Percentiles rank a stretch among this genome's conserved stretches.
These are phyloP conservation scores for Nemania diffusa DNA, from an alignment of 2,329 filamentous ascomycete species.

Conservation along the genomic window DNA sequence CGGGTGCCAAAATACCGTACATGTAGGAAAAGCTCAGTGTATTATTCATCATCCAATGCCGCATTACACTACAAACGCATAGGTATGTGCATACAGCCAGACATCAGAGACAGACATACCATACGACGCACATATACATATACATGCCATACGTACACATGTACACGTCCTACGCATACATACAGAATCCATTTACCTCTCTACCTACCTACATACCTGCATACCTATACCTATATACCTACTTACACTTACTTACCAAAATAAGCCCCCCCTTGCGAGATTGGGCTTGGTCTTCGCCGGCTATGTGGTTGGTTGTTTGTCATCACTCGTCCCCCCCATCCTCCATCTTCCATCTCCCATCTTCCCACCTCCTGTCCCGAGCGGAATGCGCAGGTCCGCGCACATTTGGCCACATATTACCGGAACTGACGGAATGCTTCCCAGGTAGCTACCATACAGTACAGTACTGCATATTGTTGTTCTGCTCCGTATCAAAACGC, in stretches of 20 bases:
- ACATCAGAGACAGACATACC: no score
- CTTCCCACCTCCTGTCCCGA: conserved; percentile 19
- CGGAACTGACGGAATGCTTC: conserved; percentile 31
- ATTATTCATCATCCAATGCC: neutral
- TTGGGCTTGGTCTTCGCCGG: conserved; percentile 18
- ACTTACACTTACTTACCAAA: conserved; percentile 17
- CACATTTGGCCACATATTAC: conserved; percentile 24
- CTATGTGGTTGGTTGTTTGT: conserved; percentile 27
- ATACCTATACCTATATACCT: neutral
- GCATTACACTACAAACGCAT: neutral
- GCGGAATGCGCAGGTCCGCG: conserved; percentile 33
- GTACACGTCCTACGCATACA: no score
- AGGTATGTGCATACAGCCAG: neutral
- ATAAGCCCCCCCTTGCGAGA: conserved; percentile 21
- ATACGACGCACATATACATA: no score
- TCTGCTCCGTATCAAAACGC: conserved; percentile 17
- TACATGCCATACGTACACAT: no score
- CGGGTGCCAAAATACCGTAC: neutral
- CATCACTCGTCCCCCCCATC: conserved; percentile 12
- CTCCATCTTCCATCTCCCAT: conserved; percentile 8
- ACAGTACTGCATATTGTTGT: neutral
- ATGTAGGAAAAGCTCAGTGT: neutral
- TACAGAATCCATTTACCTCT: neutral
- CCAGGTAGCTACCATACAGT: conserved; percentile 12
- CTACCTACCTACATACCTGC: neutral